Percentiles rank a stretch among this genome's conserved stretches.
Evolutionary conservation across 768 basidiomycete species (phyloP).

Genomic region (Lentinus brumalis): DNA sequence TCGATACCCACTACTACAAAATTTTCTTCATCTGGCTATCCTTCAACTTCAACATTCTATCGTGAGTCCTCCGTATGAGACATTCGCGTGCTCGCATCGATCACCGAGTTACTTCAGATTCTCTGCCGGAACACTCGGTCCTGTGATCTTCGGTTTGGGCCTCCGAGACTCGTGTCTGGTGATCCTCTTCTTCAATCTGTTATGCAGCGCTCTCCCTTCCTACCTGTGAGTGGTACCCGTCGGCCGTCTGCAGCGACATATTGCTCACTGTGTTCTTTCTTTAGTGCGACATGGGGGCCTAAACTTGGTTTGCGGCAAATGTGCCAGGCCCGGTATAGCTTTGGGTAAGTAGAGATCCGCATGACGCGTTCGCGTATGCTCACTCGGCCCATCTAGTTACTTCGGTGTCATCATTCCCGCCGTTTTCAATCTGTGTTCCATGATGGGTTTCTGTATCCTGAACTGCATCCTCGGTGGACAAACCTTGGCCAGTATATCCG

Average conservation of each 20-base stretch:
- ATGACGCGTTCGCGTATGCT: slow-evolving; percentile 17
- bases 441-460: slow-evolving; percentile 59
- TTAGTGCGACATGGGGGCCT: slow-evolving; percentile 66
- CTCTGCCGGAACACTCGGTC: slow-evolving; percentile 50
- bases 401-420: slow-evolving; percentile 54
- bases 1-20: slow-evolving; percentile 42
- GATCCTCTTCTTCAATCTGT: slow-evolving; percentile 49
- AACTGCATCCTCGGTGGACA: slow-evolving; percentile 67
- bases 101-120: slow-evolving; percentile 32
- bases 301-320: slow-evolving; percentile 81
- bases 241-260: not conserved
- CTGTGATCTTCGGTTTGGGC: slow-evolving; percentile 44
- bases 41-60: slow-evolving; percentile 42
- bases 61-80: slow-evolving; percentile 26
- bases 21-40: slow-evolving; percentile 46
- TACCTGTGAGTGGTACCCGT: slow-evolving; percentile 38
- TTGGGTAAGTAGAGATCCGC: slow-evolving; percentile 48
- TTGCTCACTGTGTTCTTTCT: not conserved
- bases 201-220: slow-evolving; percentile 43
- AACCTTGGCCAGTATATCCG: slow-evolving; percentile 52
- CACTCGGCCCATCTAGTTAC: slow-evolving; percentile 42
- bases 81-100: not conserved
- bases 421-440: slow-evolving; percentile 49
- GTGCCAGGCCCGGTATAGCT: slow-evolving; percentile 67
- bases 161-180: slow-evolving; percentile 47